phyloP scores from a whole-genome alignment of 2,329 filamentous ascomycete genomes.

The Albifimbria verrucaria region DNA sequence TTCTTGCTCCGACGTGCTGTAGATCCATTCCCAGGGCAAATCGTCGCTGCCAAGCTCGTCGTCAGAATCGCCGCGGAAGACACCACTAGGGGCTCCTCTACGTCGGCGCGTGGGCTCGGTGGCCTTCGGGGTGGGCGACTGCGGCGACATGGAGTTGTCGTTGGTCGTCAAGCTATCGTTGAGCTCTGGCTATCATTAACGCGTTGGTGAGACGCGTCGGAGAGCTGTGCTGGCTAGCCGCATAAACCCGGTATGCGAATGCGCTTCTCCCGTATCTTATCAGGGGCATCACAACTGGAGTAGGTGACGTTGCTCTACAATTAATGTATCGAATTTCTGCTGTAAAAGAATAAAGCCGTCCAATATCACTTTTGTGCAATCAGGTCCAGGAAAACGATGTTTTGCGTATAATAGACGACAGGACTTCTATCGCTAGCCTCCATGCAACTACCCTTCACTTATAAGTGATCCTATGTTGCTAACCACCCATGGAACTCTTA shows the following conservation, averaged over 20 bases:
- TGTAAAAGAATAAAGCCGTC: too few relatives aligned
- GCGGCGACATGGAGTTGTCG: slow-evolving; percentile 21
- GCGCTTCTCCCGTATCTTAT: too few relatives aligned
- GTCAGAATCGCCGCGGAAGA: slow-evolving; percentile 76
- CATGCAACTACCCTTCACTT: too few relatives aligned
- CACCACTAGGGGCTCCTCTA: slow-evolving; percentile 40
- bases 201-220: slow-evolving; percentile 27
- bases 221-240: neutral
- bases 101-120: slow-evolving; percentile 14
- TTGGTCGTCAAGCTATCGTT: slow-evolving; percentile 5
- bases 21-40: slow-evolving; percentile 77
- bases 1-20: slow-evolving; percentile 39
- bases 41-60: slow-evolving; percentile 78
- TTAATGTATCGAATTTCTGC: too few relatives aligned
- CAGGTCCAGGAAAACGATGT: too few relatives aligned
- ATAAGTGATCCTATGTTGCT: too few relatives aligned
- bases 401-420: too few relatives aligned
- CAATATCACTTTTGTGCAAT: too few relatives aligned
- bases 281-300: neutral
- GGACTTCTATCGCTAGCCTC: too few relatives aligned
- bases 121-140: slow-evolving; percentile 11
- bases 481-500: too few relatives aligned
- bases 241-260: too few relatives aligned
- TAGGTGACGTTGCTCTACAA: too few relatives aligned
- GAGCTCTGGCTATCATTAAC: slow-evolving; percentile 13